phyloP scores from a whole-genome alignment of 75 land plant genomes.

The Azolla pinnata region DNA sequence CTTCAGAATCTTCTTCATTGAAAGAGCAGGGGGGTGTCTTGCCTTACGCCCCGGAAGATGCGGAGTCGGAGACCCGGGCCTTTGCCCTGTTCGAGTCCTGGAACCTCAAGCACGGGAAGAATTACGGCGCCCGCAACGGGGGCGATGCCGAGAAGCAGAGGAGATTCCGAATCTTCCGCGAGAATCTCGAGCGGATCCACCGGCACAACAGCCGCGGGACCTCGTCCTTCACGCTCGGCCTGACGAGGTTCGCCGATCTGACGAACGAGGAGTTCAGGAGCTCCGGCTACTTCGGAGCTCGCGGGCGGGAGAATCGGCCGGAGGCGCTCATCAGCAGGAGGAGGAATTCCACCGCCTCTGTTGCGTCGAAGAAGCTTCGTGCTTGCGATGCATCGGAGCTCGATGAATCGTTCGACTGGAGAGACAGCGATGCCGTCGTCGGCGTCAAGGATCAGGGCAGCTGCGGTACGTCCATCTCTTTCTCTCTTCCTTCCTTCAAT shows the following conservation, averaged over 20 bases:
- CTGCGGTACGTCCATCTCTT: conserved; percentile 36
- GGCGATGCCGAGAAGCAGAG: conserved; percentile 30
- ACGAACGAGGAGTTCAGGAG: conserved; percentile 56
- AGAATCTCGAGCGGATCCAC: conserved; percentile 37
- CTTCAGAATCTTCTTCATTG: too few species aligned
- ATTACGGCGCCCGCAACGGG: conserved; percentile 16
- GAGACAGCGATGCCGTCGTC: conserved; percentile 51
- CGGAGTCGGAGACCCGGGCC: conserved; percentile 14
- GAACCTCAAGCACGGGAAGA: conserved; percentile 30
- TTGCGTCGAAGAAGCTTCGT: conserved; percentile 12
- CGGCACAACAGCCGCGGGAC: conserved; percentile 33
- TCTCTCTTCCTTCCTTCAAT: background rate
- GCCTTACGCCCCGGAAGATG: conserved; percentile 24
- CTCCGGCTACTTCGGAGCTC: conserved; percentile 25
- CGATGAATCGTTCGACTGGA: conserved; percentile 60
- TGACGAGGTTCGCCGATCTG: conserved; percentile 67
- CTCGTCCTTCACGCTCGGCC: conserved; percentile 39
- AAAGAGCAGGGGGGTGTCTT: too few species aligned
- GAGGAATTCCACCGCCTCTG: background rate
- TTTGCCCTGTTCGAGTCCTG: conserved; percentile 37
- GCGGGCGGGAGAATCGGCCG: background rate
- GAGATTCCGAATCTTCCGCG: conserved; percentile 46
- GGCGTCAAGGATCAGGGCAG: conserved; percentile 64
- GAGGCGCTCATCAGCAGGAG: background rate
- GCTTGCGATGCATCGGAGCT: conserved; percentile 19